Percentiles rank a stretch among this genome's conserved stretches.
These are phyloP conservation scores for Nemania serpens DNA, from an alignment of 2,329 filamentous ascomycete genomes.

Conservation along the genomic window DNA sequence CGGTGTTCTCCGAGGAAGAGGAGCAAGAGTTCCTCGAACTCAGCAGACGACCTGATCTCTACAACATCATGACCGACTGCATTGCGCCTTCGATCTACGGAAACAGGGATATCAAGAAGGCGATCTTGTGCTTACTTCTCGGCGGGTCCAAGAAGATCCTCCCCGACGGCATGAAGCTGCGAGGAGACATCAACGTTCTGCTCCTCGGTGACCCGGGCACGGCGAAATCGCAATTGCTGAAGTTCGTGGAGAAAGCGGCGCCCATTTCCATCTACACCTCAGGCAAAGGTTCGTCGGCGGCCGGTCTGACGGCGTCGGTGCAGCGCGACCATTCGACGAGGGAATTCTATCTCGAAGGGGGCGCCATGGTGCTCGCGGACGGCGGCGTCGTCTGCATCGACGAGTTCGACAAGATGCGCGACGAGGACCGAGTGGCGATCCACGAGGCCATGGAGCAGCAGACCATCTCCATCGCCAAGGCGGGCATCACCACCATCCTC, in stretches of 20 bases:
- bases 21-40: slow-evolving; percentile 95
- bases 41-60: slow-evolving; percentile 89
- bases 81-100: slow-evolving; percentile 98
- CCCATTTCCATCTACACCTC: slow-evolving; percentile 99
- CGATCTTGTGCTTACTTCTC: slow-evolving; percentile 89
- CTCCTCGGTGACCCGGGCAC: slow-evolving; percentile 97
- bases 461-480: slow-evolving; percentile 98
- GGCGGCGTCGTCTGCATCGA: slow-evolving; percentile 98
- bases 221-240: slow-evolving; percentile 94
- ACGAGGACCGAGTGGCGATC: slow-evolving; percentile 96
- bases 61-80: slow-evolving; percentile 85
- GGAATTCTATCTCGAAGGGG: slow-evolving; percentile 97
- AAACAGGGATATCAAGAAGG: slow-evolving; percentile 94
- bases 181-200: slow-evolving; percentile 97
- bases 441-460: slow-evolving; percentile 99
- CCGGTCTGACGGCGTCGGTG: slow-evolving; percentile 95
- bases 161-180: slow-evolving; percentile 94
- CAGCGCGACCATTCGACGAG: slow-evolving; percentile 89
- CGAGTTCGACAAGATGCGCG: slow-evolving; percentile 99
- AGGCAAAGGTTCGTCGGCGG: slow-evolving; percentile 95
- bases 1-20: slow-evolving; percentile 89
- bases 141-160: slow-evolving; percentile 98
- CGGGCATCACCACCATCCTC: slow-evolving; percentile 96
- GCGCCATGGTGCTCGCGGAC: slow-evolving; percentile 97
- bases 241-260: slow-evolving; percentile 95